These are phyloP conservation scores for Amesomyces nigricolor DNA, from an alignment of 2,329 filamentous ascomycete genomes.

Conservation along the genomic window DNA sequence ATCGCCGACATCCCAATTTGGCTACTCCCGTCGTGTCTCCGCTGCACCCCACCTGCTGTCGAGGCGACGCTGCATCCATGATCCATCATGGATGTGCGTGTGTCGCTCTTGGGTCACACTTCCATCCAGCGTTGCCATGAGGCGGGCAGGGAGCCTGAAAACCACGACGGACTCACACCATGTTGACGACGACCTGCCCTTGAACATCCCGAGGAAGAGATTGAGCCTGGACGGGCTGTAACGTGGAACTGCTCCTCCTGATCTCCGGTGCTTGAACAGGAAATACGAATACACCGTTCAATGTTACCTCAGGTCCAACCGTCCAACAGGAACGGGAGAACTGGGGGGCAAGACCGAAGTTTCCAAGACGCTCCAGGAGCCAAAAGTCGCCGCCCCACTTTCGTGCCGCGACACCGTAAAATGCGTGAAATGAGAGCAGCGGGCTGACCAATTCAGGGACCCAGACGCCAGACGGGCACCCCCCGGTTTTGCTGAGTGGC, in stretches of 20 bases:
- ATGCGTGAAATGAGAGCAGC: conserved; percentile 24
- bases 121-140: too few species aligned
- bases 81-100: too few species aligned
- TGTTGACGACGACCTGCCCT: too few species aligned
- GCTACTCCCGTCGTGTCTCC: conserved; percentile 12
- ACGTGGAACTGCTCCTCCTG: not conserved
- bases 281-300: not conserved
- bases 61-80: not conserved
- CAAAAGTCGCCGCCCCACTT: conserved; percentile 15
- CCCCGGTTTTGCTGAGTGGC: conserved; percentile 12
- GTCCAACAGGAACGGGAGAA: not conserved
- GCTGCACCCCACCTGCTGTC: conserved; percentile 1
- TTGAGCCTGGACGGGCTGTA: too few species aligned
- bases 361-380: conserved; percentile 9
- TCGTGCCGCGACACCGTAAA: conserved; percentile 23
- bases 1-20: conserved; percentile 19
- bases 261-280: not conserved
- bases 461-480: conserved; percentile 9
- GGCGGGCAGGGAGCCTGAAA: too few species aligned
- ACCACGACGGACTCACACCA: too few species aligned
- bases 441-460: conserved; percentile 27
- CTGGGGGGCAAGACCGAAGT: conserved; percentile 1
- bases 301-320: conserved; percentile 4
- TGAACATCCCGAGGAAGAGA: not conserved
- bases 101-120: too few species aligned